Percentiles rank a stretch among this genome's conserved stretches.
Conservation (phyloP, 345 rosid species). For the Turnera subulata region DNA sequence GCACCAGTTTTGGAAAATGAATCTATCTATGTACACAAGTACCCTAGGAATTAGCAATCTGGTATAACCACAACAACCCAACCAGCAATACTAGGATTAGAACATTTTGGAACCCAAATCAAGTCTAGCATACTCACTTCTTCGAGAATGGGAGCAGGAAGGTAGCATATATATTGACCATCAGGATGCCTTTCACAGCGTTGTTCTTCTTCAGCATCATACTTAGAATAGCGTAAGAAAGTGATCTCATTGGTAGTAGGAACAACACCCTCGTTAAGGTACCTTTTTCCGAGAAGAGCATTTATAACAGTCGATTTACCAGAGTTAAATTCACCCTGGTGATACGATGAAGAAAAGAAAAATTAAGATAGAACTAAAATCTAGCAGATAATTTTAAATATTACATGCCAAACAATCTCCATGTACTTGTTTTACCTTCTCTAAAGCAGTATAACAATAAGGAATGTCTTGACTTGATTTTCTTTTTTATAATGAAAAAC, state of each 20-base stretch:
- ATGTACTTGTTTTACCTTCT: too few relatives aligned
- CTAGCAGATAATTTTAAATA: too few relatives aligned
- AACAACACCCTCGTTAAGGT: constrained; percentile 84
- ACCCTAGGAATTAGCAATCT: neutral
- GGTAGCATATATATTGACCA: constrained; percentile 82
- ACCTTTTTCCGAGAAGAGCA: constrained; percentile 89
- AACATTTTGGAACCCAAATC: constrained; percentile 6
- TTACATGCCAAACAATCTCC: too few relatives aligned
- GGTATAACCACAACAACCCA: neutral
- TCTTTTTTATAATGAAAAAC: too few relatives aligned
- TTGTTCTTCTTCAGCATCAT: constrained; percentile 55
- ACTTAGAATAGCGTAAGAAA: constrained; percentile 64
- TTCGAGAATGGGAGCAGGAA: constrained; percentile 85
- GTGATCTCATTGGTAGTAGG: constrained; percentile 97
- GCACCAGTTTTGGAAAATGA: too few relatives aligned
- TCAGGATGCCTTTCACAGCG: constrained; percentile 90
- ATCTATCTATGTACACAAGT: neutral
- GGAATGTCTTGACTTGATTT: too few relatives aligned
- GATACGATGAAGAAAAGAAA: constrained; percentile 19
- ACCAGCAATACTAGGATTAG: neutral
- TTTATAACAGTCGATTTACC: constrained; percentile 94
- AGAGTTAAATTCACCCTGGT: constrained; percentile 91
- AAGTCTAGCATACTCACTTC: constrained; percentile 66
- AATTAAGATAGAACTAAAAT: constrained; percentile 1
- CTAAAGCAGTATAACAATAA: too few relatives aligned